Percentiles rank a stretch among this genome's conserved stretches.
phyloP scores from a whole-genome alignment of 441 rosid species.

The Omphalea diandra region DNA sequence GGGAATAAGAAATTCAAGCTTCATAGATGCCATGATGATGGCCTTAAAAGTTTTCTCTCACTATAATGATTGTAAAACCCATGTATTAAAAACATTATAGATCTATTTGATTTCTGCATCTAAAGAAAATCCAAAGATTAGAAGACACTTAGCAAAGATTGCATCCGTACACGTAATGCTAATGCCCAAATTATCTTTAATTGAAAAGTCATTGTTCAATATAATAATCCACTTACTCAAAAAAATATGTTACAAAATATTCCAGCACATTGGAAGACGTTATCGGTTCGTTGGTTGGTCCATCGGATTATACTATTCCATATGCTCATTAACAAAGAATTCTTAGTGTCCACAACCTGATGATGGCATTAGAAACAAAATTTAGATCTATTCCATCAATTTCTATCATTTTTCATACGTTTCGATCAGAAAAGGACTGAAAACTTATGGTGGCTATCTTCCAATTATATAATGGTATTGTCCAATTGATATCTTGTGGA shows the following conservation, averaged over 20 bases:
- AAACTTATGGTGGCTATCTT: neutral
- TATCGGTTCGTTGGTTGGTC: too few relatives aligned
- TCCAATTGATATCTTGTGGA: neutral
- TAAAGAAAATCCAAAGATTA: conserved; percentile 7
- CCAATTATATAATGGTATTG: neutral
- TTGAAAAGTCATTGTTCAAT: neutral
- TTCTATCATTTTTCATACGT: conserved; percentile 2
- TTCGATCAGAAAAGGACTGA: conserved; percentile 11
- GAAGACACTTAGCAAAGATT: conserved; percentile 2
- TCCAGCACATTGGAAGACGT: neutral
- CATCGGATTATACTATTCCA: too few relatives aligned
- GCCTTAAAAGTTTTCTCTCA: neutral
- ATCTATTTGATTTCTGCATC: neutral
- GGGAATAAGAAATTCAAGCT: too few relatives aligned
- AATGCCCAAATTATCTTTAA: neutral
- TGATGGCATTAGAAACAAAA: conserved; percentile 3
- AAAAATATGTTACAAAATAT: neutral
- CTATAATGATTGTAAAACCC: neutral
- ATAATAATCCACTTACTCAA: neutral
- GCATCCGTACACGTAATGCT: neutral
- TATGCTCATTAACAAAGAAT: too few relatives aligned
- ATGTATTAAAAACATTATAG: neutral
- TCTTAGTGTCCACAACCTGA: neutral
- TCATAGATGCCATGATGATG: too few relatives aligned
- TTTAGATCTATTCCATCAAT: conserved; percentile 1